phyloP scores from a whole-genome alignment of 2,329 filamentous ascomycete genomes.

The Fusarium ambrosium region DNA sequence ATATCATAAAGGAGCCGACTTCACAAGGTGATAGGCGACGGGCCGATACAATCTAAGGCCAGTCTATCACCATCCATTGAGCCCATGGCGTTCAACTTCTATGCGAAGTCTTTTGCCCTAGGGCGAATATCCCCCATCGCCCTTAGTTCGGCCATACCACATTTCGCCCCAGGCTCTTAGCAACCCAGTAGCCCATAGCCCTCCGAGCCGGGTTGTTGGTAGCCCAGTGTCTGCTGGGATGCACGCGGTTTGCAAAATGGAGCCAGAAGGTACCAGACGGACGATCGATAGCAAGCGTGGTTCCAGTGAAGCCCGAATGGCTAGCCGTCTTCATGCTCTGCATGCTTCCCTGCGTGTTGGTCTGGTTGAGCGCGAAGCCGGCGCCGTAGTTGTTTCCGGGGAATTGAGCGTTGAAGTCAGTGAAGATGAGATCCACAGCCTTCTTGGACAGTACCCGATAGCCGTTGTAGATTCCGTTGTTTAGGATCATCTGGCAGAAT shows the following conservation, averaged over 20 bases:
- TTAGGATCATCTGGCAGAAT: not conserved
- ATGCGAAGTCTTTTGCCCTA: not conserved
- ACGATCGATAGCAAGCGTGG: conserved; percentile 43
- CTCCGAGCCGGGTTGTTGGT: not conserved
- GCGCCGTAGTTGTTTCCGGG: conserved; percentile 46
- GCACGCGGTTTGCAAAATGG: not conserved
- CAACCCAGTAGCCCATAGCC: not conserved
- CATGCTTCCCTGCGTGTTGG: conserved; percentile 50
- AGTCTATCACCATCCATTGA: not conserved
- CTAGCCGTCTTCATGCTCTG: conserved; percentile 40
- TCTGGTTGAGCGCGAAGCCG: conserved; percentile 52
- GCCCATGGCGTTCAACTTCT: not conserved
- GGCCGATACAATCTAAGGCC: not conserved
- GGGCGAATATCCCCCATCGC: not conserved
- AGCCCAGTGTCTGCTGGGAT: not conserved
- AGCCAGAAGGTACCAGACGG: not conserved
- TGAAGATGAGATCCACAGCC: not conserved
- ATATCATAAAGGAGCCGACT: not conserved
- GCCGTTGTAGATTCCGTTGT: not conserved
- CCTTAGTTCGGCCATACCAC: not conserved
- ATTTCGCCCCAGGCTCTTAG: not conserved
- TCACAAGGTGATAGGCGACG: not conserved
- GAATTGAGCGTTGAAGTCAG: conserved; percentile 43
- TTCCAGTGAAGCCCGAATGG: conserved; percentile 45
- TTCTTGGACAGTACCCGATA: not conserved